phyloP scores from a whole-genome alignment of 345 rosid species.

The rapeseed (Brassica napus) region DNA sequence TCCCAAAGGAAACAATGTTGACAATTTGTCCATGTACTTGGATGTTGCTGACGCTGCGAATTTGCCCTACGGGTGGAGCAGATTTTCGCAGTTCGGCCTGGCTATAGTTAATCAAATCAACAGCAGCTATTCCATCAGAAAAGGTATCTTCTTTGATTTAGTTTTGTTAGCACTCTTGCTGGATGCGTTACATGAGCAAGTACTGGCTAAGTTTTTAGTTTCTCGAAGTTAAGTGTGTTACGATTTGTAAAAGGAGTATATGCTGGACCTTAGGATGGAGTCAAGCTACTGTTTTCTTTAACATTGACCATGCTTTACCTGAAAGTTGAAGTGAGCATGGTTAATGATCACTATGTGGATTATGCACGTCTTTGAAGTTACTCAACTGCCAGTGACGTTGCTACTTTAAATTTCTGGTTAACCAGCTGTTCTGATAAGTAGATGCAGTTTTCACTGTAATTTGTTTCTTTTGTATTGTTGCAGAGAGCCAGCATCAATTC shows the following conservation, averaged over 20 bases:
- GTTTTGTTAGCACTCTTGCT: neutral
- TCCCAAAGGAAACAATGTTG: conserved; percentile 96
- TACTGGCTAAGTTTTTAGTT: neutral
- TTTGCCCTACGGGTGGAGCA: conserved; percentile 92
- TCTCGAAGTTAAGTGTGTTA: neutral
- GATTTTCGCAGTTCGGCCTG: conserved; percentile 88
- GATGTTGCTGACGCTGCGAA: conserved; percentile 83
- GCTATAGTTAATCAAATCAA: conserved; percentile 77
- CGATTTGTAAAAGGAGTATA: conserved; percentile 5
- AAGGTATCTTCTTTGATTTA: conserved; percentile 50
- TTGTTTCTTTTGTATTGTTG: conserved; percentile 29
- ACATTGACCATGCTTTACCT: conserved; percentile 16
- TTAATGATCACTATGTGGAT: neutral
- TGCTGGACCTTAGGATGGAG: conserved; percentile 2
- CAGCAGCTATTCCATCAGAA: conserved; percentile 67
- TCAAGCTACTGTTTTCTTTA: conserved; percentile 3
- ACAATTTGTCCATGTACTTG: conserved; percentile 92
- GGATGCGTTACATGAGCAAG: neutral
- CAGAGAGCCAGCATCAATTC: conserved; percentile 96
- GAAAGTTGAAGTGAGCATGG: neutral
- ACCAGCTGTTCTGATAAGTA: conserved; percentile 14
- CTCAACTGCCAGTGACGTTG: conserved; percentile 4
- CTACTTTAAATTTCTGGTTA: conserved; percentile 9
- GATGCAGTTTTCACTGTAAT: neutral
- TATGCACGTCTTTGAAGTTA: conserved; percentile 8